Percentiles rank a stretch among this genome's conserved stretches.
Evolutionary conservation across 202 grass and related monocot genomes (phyloP).

Genomic region (Setaria viridis): DNA sequence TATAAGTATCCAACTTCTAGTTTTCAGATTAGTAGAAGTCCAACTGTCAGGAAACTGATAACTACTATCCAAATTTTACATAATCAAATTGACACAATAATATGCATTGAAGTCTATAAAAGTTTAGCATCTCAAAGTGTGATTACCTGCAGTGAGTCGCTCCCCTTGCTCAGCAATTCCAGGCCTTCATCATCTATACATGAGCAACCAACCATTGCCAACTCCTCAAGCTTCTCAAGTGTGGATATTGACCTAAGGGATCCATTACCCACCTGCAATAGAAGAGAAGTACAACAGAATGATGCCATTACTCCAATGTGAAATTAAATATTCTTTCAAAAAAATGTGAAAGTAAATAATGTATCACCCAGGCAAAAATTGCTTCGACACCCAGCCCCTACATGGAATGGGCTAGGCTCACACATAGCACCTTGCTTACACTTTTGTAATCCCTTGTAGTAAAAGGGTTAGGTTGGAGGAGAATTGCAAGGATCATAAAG

Average conservation of each 20-base stretch:
- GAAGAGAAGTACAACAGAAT: neutral
- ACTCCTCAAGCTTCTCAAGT: slow-evolving; percentile 79
- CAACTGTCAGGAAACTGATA: slow-evolving; percentile 10
- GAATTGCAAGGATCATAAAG: neutral
- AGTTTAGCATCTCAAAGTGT: neutral
- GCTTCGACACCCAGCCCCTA: no score
- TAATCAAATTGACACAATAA: slow-evolving; percentile 20
- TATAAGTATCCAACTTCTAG: neutral
- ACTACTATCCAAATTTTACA: slow-evolving; percentile 2
- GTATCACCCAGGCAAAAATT: neutral
- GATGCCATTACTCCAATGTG: neutral
- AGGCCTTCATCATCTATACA: slow-evolving; percentile 88
- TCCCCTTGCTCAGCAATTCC: slow-evolving; percentile 73
- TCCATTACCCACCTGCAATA: slow-evolving; percentile 74
- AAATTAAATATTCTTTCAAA: neutral
- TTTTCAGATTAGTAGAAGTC: neutral
- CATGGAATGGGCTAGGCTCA: neutral
- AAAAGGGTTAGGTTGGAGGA: neutral
- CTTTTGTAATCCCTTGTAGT: neutral
- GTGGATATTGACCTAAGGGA: slow-evolving; percentile 89
- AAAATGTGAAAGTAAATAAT: neutral
- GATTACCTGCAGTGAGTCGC: slow-evolving; percentile 71
- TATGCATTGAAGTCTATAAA: neutral
- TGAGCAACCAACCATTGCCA: slow-evolving; percentile 83
- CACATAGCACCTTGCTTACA: neutral